A percentile compares a stretch with the other conserved stretches of the same genome.
These are phyloP conservation scores for Tuber magnatum DNA, from an alignment of 495 filamentous ascomycete species.

Conservation along the genomic window DNA sequence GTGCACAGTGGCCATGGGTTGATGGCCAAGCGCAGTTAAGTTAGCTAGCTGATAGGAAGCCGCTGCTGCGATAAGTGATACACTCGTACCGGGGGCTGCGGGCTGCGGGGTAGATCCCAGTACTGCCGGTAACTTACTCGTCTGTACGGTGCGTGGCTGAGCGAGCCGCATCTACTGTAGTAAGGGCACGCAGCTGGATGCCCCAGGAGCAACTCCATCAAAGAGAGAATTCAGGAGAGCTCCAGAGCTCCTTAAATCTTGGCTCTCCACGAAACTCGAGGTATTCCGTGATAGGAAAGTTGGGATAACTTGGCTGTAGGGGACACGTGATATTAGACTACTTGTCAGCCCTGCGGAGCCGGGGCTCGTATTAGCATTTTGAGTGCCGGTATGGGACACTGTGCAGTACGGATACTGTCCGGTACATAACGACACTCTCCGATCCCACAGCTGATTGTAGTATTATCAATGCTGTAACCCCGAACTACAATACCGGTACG, in stretches of 20 bases:
- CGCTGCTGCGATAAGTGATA: not conserved
- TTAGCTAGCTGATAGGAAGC: not conserved
- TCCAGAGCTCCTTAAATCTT: not conserved
- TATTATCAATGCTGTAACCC: no score
- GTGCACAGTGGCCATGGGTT: not conserved
- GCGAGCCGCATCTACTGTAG: no score
- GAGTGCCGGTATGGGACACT: not conserved
- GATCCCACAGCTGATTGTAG: not conserved
- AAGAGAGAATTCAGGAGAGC: not conserved
- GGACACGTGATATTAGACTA: not conserved
- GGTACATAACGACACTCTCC: no score
- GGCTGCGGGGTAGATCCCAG: not conserved
- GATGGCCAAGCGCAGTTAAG: not conserved
- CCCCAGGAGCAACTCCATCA: not conserved
- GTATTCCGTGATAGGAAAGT: not conserved
- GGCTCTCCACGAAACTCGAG: not conserved
- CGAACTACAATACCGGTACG: no score
- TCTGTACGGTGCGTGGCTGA: no score
- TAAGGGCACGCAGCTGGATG: not conserved
- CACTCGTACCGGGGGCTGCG: no score
- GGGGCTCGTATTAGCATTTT: not conserved
- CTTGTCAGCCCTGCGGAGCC: not conserved
- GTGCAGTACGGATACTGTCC: no score
- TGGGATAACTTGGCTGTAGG: not conserved
- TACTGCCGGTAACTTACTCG: not conserved